Conservation (phyloP, 179 eudicot genomes). For the Heliamphora ciliata region DNA sequence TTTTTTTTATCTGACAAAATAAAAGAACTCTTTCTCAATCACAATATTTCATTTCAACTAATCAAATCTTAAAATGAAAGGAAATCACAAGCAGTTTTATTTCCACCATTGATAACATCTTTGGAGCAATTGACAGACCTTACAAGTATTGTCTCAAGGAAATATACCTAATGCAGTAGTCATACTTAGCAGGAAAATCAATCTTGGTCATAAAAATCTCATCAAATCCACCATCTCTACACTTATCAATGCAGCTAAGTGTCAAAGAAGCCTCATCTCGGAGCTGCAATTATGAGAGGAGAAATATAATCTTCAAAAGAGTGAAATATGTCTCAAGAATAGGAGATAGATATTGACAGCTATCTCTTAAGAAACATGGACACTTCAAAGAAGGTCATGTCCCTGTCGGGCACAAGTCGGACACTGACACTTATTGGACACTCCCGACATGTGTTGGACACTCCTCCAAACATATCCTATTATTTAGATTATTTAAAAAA, state of each 20-base stretch:
- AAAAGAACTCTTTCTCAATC: neutral
- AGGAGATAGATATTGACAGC: neutral
- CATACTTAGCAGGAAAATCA: conserved; percentile 80
- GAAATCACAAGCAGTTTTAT: neutral
- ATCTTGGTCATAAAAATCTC: conserved; percentile 72
- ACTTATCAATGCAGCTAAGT: conserved; percentile 47
- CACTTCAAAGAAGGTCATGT: too few species aligned
- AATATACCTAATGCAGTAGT: conserved; percentile 67
- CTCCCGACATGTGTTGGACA: too few species aligned
- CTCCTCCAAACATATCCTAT: too few species aligned
- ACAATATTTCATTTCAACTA: neutral
- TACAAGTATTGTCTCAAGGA: neutral
- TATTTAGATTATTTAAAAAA: too few species aligned
- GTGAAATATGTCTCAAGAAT: neutral
- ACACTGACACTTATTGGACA: too few species aligned
- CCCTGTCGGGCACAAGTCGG: too few species aligned
- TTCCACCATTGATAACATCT: neutral
- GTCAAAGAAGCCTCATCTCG: conserved; percentile 70
- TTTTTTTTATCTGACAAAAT: too few species aligned
- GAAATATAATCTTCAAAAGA: conserved; percentile 10
- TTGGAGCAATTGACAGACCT: neutral
- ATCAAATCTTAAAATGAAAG: neutral
- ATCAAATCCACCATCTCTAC: conserved; percentile 71
- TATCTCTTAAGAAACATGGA: too few species aligned
- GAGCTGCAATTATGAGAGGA: conserved; percentile 42